Evolutionary conservation across 2,329 filamentous ascomycete species (phyloP).

Genomic region (Microsporum audouinii): DNA sequence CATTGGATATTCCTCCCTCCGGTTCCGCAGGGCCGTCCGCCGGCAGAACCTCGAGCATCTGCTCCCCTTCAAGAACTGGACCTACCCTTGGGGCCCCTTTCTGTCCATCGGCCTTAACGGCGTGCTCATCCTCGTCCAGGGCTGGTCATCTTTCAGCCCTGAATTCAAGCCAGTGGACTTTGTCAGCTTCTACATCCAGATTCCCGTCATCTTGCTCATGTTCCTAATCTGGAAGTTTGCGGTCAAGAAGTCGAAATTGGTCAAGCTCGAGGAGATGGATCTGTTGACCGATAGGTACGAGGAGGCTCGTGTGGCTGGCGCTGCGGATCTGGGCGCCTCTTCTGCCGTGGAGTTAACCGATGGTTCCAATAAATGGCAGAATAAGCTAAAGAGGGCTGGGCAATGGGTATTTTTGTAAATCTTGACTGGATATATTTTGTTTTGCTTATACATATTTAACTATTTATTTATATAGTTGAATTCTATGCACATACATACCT

Average conservation of each 20-base stretch:
- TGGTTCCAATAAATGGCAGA: conserved; percentile 9
- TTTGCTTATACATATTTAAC: not conserved
- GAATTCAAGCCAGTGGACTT: conserved; percentile 48
- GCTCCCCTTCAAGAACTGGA: conserved; percentile 56
- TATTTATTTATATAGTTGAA: not conserved
- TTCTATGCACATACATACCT: not conserved
- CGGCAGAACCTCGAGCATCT: conserved; percentile 50
- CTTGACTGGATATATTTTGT: not conserved
- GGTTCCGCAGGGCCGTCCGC: conserved; percentile 49
- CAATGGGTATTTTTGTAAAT: conserved; percentile 32
- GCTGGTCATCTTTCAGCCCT: conserved; percentile 49
- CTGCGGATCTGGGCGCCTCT: not conserved
- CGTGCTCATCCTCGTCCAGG: conserved; percentile 52
- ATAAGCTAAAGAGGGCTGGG: conserved; percentile 23
- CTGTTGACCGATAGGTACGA: conserved; percentile 38
- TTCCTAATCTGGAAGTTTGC: conserved; percentile 45
- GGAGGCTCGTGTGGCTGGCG: not conserved
- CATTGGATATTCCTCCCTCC: conserved; percentile 54
- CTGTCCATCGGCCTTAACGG: conserved; percentile 46
- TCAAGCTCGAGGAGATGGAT: conserved; percentile 40
- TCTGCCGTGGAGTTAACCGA: not conserved
- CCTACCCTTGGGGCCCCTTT: conserved; percentile 52
- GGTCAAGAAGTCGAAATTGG: conserved; percentile 37
- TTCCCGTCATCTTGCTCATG: conserved; percentile 49
- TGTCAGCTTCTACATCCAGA: conserved; percentile 53